These are phyloP conservation scores for Suillus sp. DNA, from an alignment of 768 basidiomycete species.

Conservation along the genomic window DNA sequence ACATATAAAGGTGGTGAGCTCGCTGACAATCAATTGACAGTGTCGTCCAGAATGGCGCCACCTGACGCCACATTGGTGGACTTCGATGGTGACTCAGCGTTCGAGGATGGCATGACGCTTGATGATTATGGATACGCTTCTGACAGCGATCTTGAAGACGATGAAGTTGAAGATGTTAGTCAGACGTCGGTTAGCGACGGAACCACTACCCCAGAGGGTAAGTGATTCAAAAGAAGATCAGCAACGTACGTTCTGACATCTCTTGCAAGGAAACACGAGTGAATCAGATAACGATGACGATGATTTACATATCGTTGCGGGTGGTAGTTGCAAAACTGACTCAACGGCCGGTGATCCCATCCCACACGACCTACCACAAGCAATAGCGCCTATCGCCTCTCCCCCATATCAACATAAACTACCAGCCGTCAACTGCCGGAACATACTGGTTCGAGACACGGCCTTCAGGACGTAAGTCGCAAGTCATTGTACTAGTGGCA, in stretches of 20 bases:
- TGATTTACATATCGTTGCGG: conserved; percentile 1
- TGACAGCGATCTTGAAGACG: conserved; percentile 40
- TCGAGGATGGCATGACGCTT: conserved; percentile 14
- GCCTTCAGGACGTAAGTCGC: conserved; percentile 31
- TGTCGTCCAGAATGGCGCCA: conserved; percentile 17
- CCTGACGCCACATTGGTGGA: conserved; percentile 19
- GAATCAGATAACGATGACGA: conserved; percentile 10
- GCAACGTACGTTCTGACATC: not conserved
- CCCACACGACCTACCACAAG: not conserved
- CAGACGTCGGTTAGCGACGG: not conserved
- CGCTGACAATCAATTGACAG: conserved; percentile 12
- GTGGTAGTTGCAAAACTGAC: conserved; percentile 14
- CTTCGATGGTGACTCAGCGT: conserved; percentile 15
- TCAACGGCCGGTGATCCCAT: not conserved
- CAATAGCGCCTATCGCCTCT: conserved; percentile 12
- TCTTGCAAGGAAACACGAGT: conserved; percentile 16
- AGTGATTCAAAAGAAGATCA: not conserved
- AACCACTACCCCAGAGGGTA: not conserved
- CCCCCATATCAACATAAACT: not conserved
- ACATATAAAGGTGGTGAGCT: not conserved
- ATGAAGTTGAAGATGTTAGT: conserved; percentile 6
- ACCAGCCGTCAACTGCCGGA: conserved; percentile 23
- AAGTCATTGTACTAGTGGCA: not conserved
- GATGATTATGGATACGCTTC: conserved; percentile 35
- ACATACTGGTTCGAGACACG: conserved; percentile 28